Conservation (phyloP, 129 eudicot genomes). For the Centrapalus pauciflorus region DNA sequence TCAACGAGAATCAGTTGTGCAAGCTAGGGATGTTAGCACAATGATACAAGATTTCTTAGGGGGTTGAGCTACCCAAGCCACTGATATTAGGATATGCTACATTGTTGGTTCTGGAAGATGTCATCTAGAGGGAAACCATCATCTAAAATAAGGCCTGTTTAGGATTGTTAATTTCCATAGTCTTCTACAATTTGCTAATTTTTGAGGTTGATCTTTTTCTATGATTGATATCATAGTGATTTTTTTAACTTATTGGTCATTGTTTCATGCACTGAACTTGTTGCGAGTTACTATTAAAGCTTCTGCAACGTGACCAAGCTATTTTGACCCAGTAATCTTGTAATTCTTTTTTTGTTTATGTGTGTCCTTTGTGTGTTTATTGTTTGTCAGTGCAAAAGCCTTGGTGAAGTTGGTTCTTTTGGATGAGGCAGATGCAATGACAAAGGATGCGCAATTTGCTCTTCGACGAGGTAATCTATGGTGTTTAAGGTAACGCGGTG, state of each 20-base stretch:
- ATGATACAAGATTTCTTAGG: background rate
- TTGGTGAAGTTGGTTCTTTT: slow-evolving; percentile 76
- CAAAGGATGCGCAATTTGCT: slow-evolving; percentile 99
- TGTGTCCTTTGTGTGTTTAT: background rate
- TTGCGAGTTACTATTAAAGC: background rate
- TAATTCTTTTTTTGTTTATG: background rate
- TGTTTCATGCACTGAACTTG: background rate
- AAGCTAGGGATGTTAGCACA: background rate
- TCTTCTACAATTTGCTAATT: background rate
- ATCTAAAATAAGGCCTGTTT: background rate
- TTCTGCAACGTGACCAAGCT: background rate
- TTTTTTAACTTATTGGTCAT: background rate
- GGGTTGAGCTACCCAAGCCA: background rate
- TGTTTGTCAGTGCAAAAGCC: slow-evolving; percentile 58
- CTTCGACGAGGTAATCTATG: slow-evolving; percentile 72
- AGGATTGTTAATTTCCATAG: background rate
- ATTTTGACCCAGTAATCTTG: background rate
- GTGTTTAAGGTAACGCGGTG: background rate
- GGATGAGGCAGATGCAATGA: slow-evolving; percentile 99
- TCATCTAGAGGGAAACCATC: background rate
- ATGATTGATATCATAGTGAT: slow-evolving; percentile 1
- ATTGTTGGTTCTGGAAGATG: no score
- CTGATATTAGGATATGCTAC: background rate
- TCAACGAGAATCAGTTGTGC: background rate
- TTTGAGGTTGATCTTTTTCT: background rate